Percentiles rank a stretch among this genome's conserved stretches.
phyloP scores from a whole-genome alignment of 2,329 filamentous ascomycete species.

The Eurotiales sp. region DNA sequence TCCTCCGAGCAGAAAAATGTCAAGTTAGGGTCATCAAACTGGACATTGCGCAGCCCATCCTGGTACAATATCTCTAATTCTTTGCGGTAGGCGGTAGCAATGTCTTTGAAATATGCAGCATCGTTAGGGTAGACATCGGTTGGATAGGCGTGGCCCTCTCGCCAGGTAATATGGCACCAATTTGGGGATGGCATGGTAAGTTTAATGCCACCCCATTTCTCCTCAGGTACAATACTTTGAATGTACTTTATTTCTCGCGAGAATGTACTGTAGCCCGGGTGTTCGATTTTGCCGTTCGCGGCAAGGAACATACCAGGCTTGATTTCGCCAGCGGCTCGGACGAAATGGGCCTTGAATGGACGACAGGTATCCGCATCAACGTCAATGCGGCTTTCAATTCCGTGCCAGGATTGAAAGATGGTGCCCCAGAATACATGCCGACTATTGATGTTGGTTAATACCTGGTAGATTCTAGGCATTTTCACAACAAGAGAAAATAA shows the following conservation, averaged over 20 bases:
- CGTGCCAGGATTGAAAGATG: conserved; percentile 45
- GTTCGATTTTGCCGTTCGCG: neutral
- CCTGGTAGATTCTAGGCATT: neutral
- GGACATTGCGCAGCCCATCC: conserved; percentile 56
- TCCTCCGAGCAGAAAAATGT: conserved; percentile 67
- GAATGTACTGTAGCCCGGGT: conserved; percentile 24
- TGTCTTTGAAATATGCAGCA: conserved; percentile 57
- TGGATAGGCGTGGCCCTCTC: conserved; percentile 48
- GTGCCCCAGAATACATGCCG: conserved; percentile 45
- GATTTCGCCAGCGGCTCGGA: conserved; percentile 46
- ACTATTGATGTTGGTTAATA: neutral
- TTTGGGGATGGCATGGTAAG: conserved; percentile 58
- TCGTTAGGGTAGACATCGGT: conserved; percentile 50
- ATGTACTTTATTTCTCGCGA: conserved; percentile 49
- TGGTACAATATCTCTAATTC: conserved; percentile 56
- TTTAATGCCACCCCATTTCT: conserved; percentile 58
- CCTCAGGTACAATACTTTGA: conserved; percentile 50
- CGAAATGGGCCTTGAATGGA: conserved; percentile 52
- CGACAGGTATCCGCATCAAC: conserved; percentile 48
- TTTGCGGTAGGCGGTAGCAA: conserved; percentile 56
- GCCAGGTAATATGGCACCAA: conserved; percentile 60
- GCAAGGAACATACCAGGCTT: conserved; percentile 47
- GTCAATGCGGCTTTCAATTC: conserved; percentile 46
- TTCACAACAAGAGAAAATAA: neutral
- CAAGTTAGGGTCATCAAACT: conserved; percentile 60